Evolutionary conservation across 148 eudicot species (phyloP), one percentile per base, ranked within the genome.

Genomic region (Vaccinium vitisidaea): DNA sequence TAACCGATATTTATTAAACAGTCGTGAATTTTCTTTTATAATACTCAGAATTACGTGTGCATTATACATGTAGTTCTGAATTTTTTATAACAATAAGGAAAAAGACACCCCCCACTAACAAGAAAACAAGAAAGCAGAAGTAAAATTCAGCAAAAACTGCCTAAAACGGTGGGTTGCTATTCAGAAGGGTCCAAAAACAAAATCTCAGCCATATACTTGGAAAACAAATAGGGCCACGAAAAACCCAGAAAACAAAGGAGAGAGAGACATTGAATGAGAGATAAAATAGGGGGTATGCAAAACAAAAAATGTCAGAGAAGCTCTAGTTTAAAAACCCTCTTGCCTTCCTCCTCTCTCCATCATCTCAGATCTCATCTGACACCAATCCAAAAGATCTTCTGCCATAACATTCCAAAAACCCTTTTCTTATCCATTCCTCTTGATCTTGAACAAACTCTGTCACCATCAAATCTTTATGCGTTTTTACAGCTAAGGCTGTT

Each of bases 401-500:
- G 83, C 79, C 86, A 81, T 87, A 56, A 89, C 87, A 83, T 84
- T 86, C 87, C 82, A 74, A 84, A 86, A 83, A 85, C 84, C 81
- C 80, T 87, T 88, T 86, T 85, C 85, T 87, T 91, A 89, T 90
- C 88, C 83, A 83, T 79, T 87, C 86, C 83, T 85, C 82, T 79
- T 87, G 84, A 90, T 90, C 85, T 91, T 83, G 90, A 92, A 90
- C 92, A 87, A 85, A 89, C 89, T 86, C 92, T 87, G 92, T 86
- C 92, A 91, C 81, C 85, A 87, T 85, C 90, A 87, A 82, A 88
- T 89, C 90, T 90, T 27, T 84, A 84, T 92, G 85, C 73, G 84
- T 82, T 89, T 91, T 89, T 88, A 93, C 98, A 94, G 92, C 96
- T 93, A 94, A 92, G 90, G 69, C 86, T 91, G 93, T 91, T 88